Base-by-base conservation (phyloP, 202 grass and related monocot genomes). In the Digitaria exilis region DNA sequence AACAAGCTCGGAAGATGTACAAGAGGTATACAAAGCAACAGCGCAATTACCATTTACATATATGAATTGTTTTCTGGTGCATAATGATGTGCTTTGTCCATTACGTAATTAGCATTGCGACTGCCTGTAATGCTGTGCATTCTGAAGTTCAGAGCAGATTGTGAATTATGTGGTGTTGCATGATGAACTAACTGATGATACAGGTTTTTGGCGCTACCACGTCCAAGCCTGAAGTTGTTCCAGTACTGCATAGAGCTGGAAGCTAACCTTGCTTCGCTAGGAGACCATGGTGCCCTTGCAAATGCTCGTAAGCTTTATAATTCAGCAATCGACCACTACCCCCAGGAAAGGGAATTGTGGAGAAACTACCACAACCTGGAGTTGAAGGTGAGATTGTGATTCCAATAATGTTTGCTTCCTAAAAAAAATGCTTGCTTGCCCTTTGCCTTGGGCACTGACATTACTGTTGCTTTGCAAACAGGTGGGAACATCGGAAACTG, bases 341-440 rank as follows among this genome's bases (percentile, higher is more conserved):
- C 87, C 4, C 88, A 95, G 51, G 82, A 91, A 65, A 98, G 76
- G 65, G 80, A 90, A 48, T 31, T 98, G 9, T 95, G 91, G 93
- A 94, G 84, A 48, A 90, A 94, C 73, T 98, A 94, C 86, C 92
- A 95, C 82, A 60, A 35, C 22, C 88, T 98, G 83, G 96, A 95
- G 81, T 55, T 84, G 30, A 95, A 90, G 92, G 95, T 98, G n/a
- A n/a, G n/a, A 37, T 15, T 16, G n/a, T n/a, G n/a, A n/a, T n/a
- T 77, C 3, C 14, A 37, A 12, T 29, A 24, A n/a, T 72, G 43
- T 55, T 15, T 73, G 12, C 37, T 79, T 63, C 3, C 15, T n/a
- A n/a, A 39, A 17, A 54, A 58, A 56, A 39, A 9, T 39, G 37
- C 6, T 39, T 46, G 9, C 28, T 29, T 64, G 52, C 4, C 41